These are phyloP conservation scores for Penicillium salamii DNA, from an alignment of 495 filamentous ascomycete genomes.

Conservation along the genomic window DNA sequence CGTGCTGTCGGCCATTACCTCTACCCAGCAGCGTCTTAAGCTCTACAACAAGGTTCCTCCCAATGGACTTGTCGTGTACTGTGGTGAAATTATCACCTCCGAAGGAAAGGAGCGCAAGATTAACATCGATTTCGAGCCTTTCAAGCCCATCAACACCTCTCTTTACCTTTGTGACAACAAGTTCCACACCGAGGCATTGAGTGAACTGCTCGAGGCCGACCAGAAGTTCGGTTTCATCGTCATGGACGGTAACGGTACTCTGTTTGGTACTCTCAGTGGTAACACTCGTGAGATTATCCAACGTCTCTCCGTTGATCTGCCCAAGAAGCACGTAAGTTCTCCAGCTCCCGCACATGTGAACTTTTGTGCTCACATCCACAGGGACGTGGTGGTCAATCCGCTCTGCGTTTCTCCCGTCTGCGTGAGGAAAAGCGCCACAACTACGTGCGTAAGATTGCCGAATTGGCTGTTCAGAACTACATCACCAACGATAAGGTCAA, in stretches of 20 bases:
- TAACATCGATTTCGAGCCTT: slow-evolving; percentile 99
- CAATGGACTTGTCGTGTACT: slow-evolving; percentile 97
- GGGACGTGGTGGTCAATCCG: slow-evolving; percentile 98
- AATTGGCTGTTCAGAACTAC: slow-evolving; percentile 96
- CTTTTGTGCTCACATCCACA: slow-evolving; percentile 4
- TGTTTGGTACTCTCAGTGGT: slow-evolving; percentile 94
- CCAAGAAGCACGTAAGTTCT: slow-evolving; percentile 79
- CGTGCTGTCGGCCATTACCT: slow-evolving; percentile 95
- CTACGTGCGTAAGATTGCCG: slow-evolving; percentile 97
- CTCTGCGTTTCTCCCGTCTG: slow-evolving; percentile 98
- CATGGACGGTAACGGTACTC: slow-evolving; percentile 97
- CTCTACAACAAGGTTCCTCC: slow-evolving; percentile 97
- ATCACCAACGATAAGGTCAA: slow-evolving; percentile 98
- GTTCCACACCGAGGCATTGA: slow-evolving; percentile 96
- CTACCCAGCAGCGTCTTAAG: slow-evolving; percentile 97
- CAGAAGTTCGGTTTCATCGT: slow-evolving; percentile 99
- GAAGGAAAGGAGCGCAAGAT: slow-evolving; percentile 99
- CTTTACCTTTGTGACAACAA: slow-evolving; percentile 99
- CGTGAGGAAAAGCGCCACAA: slow-evolving; percentile 99
- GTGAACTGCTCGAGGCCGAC: slow-evolving; percentile 94
- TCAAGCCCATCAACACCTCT: slow-evolving; percentile 99
- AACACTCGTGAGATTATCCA: slow-evolving; percentile 97
- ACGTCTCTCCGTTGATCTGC: slow-evolving; percentile 94
- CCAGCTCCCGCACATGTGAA: not conserved
- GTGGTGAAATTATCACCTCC: slow-evolving; percentile 98